Base-by-base conservation (phyloP, 805 yeast species). In the Monosporozyma aerobia region DNA sequence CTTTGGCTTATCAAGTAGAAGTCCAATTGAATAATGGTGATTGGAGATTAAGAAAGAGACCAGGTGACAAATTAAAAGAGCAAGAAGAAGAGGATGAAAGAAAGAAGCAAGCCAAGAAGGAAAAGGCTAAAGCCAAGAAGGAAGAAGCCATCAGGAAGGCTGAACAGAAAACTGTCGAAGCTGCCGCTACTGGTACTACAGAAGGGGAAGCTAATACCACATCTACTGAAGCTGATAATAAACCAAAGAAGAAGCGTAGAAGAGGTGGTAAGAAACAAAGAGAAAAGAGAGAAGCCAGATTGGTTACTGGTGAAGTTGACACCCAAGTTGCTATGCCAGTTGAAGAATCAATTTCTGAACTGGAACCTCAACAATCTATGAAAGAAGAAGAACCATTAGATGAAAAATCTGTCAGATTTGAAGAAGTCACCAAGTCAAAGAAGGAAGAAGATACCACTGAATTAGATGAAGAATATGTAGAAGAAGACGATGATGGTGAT, bases 1-100 rank as follows among this genome's bases (percentile, higher is more conserved):
- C 99, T 0, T 75, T 94, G 59, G 81, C 96, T 1, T 90, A 89
- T 64, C 97, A 94, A 65, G 69, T 94, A 49, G 96, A 90, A 57
- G 73, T 75, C 51, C 92, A 88, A 65, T 59, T 76, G 52, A 82
- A 82, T 59, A 73, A 77, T 47, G 92, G 92, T 16, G 84, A 81
- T 48, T 77, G 82, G 78, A 75, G 87, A 61, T 70, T 90, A 55
- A 79, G 96, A 68, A 77, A 74, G 49, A 76, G 60, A 54, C 96
- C 96, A 0, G 95, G 95, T 35, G 85, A 84, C 63, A 54, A 64
- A 39, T 47, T 70, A 37, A 67, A 60, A 14, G 51, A 55, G 30
- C 58, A 59, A 19, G 51, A 54, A 33, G 58, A 57, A 54, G 59
- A 58, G 49, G 61, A 56, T 48, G 56, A 13, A 49, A 13, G 39